Percentiles rank a stretch among this genome's conserved stretches.
These are phyloP conservation scores for Arabis hirsuta DNA, from an alignment of 345 rosid genomes.

Conservation along the genomic window DNA sequence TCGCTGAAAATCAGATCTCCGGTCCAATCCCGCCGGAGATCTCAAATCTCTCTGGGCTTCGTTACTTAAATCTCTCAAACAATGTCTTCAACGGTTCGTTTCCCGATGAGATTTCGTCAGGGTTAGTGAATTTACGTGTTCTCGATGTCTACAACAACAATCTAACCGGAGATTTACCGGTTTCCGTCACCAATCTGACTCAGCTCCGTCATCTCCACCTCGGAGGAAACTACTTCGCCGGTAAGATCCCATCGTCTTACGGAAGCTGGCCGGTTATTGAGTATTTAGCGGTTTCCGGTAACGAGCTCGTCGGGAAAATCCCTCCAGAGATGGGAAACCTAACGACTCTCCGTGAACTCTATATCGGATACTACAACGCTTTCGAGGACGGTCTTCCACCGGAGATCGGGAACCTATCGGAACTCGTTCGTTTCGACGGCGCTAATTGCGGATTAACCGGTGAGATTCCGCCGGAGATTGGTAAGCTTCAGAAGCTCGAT, in stretches of 20 bases:
- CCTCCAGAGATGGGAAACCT: slow-evolving; percentile 85
- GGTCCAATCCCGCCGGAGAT: slow-evolving; percentile 77
- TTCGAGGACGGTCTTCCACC: slow-evolving; percentile 68
- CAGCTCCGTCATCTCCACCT: slow-evolving; percentile 79
- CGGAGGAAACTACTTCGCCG: slow-evolving; percentile 84
- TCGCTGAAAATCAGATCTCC: slow-evolving; percentile 60
- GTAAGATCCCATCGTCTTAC: slow-evolving; percentile 71
- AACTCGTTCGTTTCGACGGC: slow-evolving; percentile 66
- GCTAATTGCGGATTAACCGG: slow-evolving; percentile 73
- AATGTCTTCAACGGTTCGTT: slow-evolving; percentile 77
- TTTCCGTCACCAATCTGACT: slow-evolving; percentile 63
- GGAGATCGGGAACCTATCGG: slow-evolving; percentile 79
- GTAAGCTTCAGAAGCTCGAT: slow-evolving; percentile 70
- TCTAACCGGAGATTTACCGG: slow-evolving; percentile 74
- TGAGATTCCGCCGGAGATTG: slow-evolving; percentile 68
- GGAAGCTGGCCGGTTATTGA: slow-evolving; percentile 73
- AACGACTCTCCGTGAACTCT: slow-evolving; percentile 62
- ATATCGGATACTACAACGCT: slow-evolving; percentile 80
- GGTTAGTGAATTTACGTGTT: slow-evolving; percentile 64
- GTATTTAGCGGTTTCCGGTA: slow-evolving; percentile 79
- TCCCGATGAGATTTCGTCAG: slow-evolving; percentile 57
- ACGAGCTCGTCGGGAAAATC: slow-evolving; percentile 70
- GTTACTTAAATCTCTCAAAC: slow-evolving; percentile 72
- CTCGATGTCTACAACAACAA: slow-evolving; percentile 96
- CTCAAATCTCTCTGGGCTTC: slow-evolving; percentile 62